Evolutionary conservation across 352 stramenopile genomes (phyloP).

Genomic region (Phytophthora syringae): DNA sequence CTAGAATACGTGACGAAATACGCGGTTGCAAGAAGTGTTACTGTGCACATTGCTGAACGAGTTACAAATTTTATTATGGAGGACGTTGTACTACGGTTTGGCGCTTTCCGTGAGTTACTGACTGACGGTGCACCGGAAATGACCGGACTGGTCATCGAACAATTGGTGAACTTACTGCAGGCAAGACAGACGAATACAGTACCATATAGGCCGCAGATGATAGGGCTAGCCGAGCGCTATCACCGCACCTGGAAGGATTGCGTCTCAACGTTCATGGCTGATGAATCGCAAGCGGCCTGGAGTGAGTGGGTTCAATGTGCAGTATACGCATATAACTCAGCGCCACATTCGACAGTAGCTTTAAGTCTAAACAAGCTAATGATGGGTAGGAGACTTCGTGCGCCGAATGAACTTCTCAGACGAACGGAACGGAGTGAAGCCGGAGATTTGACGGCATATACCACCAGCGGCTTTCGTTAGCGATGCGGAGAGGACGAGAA

Average conservation of each 20-base stretch:
- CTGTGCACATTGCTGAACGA: not conserved
- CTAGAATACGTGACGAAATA: not conserved
- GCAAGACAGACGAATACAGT: not conserved
- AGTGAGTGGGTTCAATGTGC: not conserved
- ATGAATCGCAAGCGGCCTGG: not conserved
- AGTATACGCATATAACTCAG: constrained; percentile 5
- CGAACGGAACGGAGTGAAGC: not conserved
- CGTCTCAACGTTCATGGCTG: no score
- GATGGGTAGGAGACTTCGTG: not conserved
- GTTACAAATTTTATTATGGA: not conserved
- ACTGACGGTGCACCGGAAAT: not conserved
- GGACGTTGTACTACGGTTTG: not conserved
- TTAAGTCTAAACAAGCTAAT: constrained; percentile 4
- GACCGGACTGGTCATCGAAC: not conserved
- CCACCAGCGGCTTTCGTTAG: not conserved
- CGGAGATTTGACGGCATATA: not conserved
- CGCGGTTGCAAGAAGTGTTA: not conserved
- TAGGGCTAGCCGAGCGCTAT: not conserved
- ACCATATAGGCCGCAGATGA: not conserved
- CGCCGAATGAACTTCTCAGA: not conserved
- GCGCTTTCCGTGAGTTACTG: no score
- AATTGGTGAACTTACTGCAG: not conserved
- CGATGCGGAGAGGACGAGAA: not conserved
- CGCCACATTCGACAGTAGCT: not conserved
- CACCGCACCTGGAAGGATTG: no score